These are phyloP conservation scores for Fusarium odoratissimum DNA, from an alignment of 2,329 filamentous ascomycete species.

Conservation along the genomic window DNA sequence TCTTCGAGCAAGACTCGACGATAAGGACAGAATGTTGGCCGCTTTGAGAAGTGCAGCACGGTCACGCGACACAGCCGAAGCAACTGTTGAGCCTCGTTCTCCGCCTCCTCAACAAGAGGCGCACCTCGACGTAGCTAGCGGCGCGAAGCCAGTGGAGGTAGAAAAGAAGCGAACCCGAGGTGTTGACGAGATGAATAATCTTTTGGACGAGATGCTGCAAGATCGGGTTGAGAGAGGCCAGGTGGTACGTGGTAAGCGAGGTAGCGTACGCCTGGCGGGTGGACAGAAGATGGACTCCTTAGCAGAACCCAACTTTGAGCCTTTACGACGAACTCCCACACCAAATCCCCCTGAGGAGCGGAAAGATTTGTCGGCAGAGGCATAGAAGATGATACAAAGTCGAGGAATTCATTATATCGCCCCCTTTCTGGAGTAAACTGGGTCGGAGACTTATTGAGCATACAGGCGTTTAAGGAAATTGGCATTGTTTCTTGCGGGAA, in stretches of 20 bases:
- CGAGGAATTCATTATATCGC: background rate
- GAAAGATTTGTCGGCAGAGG: conserved; percentile 36
- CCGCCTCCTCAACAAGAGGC: conserved; percentile 36
- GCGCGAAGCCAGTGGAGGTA: conserved; percentile 24
- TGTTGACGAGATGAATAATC: conserved; percentile 91
- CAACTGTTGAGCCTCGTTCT: conserved; percentile 50
- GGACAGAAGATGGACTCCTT: conserved; percentile 56
- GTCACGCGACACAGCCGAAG: conserved; percentile 84
- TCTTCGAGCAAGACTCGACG: conserved; percentile 87
- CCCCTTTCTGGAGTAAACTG: conserved; percentile 14
- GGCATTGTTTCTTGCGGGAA: conserved; percentile 32
- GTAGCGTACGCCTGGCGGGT: conserved; percentile 71
- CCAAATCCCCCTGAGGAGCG: conserved; percentile 39
- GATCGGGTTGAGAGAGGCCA: conserved; percentile 84
- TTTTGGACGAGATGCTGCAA: conserved; percentile 97
- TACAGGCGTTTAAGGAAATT: conserved; percentile 33
- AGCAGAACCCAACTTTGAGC: conserved; percentile 54
- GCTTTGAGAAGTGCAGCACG: conserved; percentile 87
- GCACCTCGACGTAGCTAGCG: conserved; percentile 21
- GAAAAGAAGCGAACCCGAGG: conserved; percentile 71
- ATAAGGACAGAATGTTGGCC: conserved; percentile 93
- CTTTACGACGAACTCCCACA: conserved; percentile 53
- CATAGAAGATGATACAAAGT: conserved; percentile 18
- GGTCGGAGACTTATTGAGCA: conserved; percentile 27
- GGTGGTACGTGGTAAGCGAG: conserved; percentile 72